phyloP scores from a whole-genome alignment of 768 basidiomycete genomes.

The Auricularia cornea region DNA sequence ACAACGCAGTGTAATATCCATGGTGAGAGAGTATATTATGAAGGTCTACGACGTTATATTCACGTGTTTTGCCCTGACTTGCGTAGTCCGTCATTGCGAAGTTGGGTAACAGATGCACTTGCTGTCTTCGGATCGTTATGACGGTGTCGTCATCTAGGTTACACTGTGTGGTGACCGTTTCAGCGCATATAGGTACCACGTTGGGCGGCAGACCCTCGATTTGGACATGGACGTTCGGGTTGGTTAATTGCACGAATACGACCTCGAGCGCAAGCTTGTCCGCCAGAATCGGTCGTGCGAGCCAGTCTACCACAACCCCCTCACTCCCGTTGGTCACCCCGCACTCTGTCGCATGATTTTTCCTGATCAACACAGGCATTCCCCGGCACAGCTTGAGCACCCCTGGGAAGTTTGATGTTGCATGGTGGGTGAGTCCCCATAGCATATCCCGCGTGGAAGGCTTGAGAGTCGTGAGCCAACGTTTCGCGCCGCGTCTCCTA shows the following conservation, averaged over 20 bases:
- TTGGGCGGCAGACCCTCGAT: not conserved
- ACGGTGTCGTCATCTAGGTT: not conserved
- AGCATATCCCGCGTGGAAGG: not conserved
- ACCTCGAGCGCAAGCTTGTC: not conserved
- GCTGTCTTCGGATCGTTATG: not conserved
- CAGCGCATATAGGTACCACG: not conserved
- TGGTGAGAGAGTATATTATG: conserved; percentile 1
- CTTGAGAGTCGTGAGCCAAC: not conserved
- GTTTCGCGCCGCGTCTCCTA: not conserved
- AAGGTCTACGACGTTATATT: not conserved
- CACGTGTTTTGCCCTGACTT: not conserved
- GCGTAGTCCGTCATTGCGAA: conserved; percentile 4
- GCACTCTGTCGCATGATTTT: not conserved
- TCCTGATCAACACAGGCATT: not conserved
- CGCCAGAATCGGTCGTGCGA: no score
- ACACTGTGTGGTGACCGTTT: not conserved
- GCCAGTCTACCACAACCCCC: not conserved
- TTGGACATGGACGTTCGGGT: not conserved
- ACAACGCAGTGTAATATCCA: conserved; percentile 8
- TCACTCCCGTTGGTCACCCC: not conserved
- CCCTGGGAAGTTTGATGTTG: not conserved
- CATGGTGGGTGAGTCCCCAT: not conserved
- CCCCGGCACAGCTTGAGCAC: not conserved
- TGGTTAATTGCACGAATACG: conserved; percentile 1
- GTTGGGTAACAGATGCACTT: not conserved